Base-by-base conservation (phyloP, 768 basidiomycete genomes). In the Lyophyllum decastes region DNA sequence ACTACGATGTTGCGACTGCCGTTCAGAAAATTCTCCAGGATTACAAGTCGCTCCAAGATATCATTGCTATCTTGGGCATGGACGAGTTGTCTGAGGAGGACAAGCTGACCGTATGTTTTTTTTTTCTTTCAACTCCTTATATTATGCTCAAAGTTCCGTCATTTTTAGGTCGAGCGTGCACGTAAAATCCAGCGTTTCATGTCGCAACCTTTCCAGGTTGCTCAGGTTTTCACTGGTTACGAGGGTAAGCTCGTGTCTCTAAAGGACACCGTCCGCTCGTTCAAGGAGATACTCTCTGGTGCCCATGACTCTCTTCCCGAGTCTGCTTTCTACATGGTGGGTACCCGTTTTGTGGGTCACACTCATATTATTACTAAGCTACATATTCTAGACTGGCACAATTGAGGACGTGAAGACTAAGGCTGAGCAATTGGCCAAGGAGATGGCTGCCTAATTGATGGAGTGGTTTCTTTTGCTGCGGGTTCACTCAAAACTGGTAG, bases 31-130 rank as follows among this genome's bases (percentile, higher is more conserved):
- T 97, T 69, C 91, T 94, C 55, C 92, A 94, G 79, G 92, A 94
- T 73, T 95, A 95, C 85, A 94, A 94, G 80, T 93, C 92, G 22
- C 85, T 96, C 65, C 94, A 96, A 78, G 97, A 99, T 84, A 99
- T 98, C 76, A 98, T 99, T 82, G 97, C 97, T 70, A 99, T 99
- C 80, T 79, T 99, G 69, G 97, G 97, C 84, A 99, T 99, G 97
- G 97, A 99, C 73, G 97, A 99, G 77, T 88, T 99, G 84, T 98
- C 96, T 17, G 97, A 99, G 74, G 97, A 98, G 81, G 97, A 99
- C 81, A 99, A 99, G 81, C 81, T 98, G 65, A 98, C 95, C 64
- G 94, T 94, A 78, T 73, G 85, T 80, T 60, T 57, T 49, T 26
- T 56, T 49, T 26, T 26, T 49, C 2, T 43, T 24, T 27, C 7